Evolutionary conservation across 345 rosid species (phyloP), one percentile per base, ranked within the genome.

Genomic region (Boechera divaricarpa): DNA sequence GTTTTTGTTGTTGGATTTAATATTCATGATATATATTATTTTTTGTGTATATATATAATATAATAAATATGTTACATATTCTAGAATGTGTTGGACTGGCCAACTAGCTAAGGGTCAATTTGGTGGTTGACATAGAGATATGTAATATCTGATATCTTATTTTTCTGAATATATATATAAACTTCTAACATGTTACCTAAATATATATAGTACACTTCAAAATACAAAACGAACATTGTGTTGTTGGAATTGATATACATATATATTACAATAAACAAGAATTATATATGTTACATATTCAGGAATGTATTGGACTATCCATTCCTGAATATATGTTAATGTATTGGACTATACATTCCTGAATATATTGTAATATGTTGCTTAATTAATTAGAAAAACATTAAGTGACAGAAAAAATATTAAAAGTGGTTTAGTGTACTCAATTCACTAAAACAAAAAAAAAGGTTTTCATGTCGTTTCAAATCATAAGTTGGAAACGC

Each of bases 401-500:
- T 12, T 16, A 33, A 59, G 41, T 63, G 32, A n/a, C 15, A n/a
- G 13, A 3, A 61, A 55, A 69, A 56, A 45, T 26, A 56, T 32
- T 12, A 39, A 18, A 16, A 73, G 63, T 54, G 26, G 60, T 63
- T 28, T 35, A 48, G 10, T 47, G 28, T 49, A 13, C 56, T 64
- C 28, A n/a, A 15, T 55, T 42, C 48, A 62, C 4, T 29, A 28
- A 36, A 16, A 53, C 0, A 51, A 51, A 63, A 39, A 61, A 7
- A 24, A 26, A 18, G 38, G 10, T 15, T 45, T 54, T 65, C 59
- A 48, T 67, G 68, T 67, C 48, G 73, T 58, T 75, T 67, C 28
- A 47, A 66, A 53, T 47, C 52, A 51, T 59, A 38, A 51, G 69
- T 58, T 60, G 68, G 68, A 39, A 59, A 68, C 11, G 41, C 79